Base-by-base conservation (phyloP, 148 eudicot genomes). In the Amaranthus cruentus region DNA sequence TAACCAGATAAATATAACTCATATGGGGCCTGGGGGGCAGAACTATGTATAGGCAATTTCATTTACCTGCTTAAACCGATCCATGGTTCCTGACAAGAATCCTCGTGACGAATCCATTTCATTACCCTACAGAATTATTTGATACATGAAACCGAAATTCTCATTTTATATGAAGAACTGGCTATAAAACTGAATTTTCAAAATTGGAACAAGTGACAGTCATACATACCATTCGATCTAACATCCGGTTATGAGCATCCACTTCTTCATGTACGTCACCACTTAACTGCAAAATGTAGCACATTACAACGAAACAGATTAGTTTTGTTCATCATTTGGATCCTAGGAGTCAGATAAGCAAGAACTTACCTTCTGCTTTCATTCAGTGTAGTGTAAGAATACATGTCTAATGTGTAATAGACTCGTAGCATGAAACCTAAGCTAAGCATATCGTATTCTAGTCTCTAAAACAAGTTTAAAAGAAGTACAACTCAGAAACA, bases 201-300 rank as follows among this genome's bases (percentile, higher is more conserved):
- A 50, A 13, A 61, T n/a, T 49, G n/a, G 59, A 56, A 3, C 21
- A 53, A 72, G 11, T 58, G 44, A 70, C 11, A 74, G 66, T 52
- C 61, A 71, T 4, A 82, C 84, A 52, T 73, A 91, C 97, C 98
- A 94, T 94, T 75, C 82, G 76, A 75, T 94, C 97, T 81, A 94
- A 79, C 96, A 94, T 88, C 68, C 85, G 87, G 75, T 94, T 94
- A 77, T 94, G 97, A 78, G 81, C 74, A 61, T 94, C 97, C 73
- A 88, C 97, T 87, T 94, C 98, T 82, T 94, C 98, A 66, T 91
- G 87, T 78, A 94, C 78, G 80, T 88, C 97, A 78, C 97, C 98
- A 28, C 93, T 87, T 83, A 91, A 79, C 98, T 94, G 91, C 83
- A 72, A 73, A 28, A 52, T 8, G 52, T 47, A 21, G 57, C 62